Percentiles rank a stretch among this genome's conserved stretches.
Evolutionary conservation across 768 basidiomycete genomes (phyloP).

Genomic region (Russula abietina): DNA sequence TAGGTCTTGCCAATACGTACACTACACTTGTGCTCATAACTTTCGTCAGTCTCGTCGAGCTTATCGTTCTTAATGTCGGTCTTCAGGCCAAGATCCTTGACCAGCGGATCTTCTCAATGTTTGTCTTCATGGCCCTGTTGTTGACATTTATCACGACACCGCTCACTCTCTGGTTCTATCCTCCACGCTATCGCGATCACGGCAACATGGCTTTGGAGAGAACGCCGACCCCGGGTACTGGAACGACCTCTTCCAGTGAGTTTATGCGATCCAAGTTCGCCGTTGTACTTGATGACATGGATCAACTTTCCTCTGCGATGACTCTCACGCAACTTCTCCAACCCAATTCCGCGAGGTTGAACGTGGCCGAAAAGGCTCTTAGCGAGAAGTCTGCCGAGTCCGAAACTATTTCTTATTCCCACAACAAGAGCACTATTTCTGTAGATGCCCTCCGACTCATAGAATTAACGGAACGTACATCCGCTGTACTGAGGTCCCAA

Average conservation of each 20-base stretch:
- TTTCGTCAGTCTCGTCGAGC: constrained; percentile 58
- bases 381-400: not conserved
- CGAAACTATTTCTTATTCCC: no score
- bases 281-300: constrained; percentile 73
- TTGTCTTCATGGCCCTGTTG: constrained; percentile 72
- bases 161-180: constrained; percentile 72
- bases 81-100: constrained; percentile 59
- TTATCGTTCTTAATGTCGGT: constrained; percentile 90
- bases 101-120: constrained; percentile 77
- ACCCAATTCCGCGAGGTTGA: constrained; percentile 21
- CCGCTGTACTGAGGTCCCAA: constrained; percentile 77
- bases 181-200: constrained; percentile 48
- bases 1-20: constrained; percentile 30
- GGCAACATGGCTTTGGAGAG: constrained; percentile 25
- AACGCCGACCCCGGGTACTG: constrained; percentile 14
- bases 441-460: constrained; percentile 83
- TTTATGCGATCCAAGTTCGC: constrained; percentile 55
- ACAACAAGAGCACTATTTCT: constrained; percentile 31
- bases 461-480: constrained; percentile 84
- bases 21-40: not conserved
- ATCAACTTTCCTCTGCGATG: constrained; percentile 79
- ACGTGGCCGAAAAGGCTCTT: constrained; percentile 1
- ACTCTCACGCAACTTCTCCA: constrained; percentile 71
- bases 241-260: constrained; percentile 26
- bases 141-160: constrained; percentile 85